Conservation (phyloP, 2,329 filamentous ascomycete species). For the Cercospora sp. region DNA sequence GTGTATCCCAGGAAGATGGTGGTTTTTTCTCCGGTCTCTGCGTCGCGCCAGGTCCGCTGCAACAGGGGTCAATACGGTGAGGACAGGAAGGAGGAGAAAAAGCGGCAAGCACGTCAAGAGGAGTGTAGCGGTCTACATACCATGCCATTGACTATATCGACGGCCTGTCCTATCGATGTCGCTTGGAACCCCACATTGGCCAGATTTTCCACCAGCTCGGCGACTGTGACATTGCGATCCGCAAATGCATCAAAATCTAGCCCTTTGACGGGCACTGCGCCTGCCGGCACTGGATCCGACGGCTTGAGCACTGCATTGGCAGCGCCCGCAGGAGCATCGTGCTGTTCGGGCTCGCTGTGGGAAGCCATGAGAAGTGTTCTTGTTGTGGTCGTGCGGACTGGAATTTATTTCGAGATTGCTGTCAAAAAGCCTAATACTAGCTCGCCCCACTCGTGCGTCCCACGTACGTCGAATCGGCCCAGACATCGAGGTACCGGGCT, state of each 20-base stretch:
- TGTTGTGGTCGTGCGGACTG: constrained; percentile 5
- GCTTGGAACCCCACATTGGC: constrained; percentile 83
- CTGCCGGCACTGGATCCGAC: constrained; percentile 77
- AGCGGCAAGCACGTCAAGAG: not conserved
- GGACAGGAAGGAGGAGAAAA: constrained; percentile 8
- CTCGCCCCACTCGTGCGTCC: not conserved
- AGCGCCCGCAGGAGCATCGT: constrained; percentile 46
- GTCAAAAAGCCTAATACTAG: constrained; percentile 8
- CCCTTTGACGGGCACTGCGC: constrained; percentile 79
- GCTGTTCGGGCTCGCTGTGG: constrained; percentile 33
- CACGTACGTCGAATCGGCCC: constrained; percentile 3
- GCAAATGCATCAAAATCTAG: constrained; percentile 87
- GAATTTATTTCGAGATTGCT: constrained; percentile 12
- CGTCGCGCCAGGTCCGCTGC: constrained; percentile 76
- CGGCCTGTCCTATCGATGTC: constrained; percentile 78
- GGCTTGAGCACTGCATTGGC: constrained; percentile 81
- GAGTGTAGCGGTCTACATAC: constrained; percentile 51
- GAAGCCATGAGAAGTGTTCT: constrained; percentile 23
- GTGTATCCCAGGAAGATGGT: constrained; percentile 98
- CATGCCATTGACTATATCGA: constrained; percentile 94
- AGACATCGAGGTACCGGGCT: constrained; percentile 9
- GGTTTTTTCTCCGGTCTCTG: constrained; percentile 74
- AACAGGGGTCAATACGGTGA: constrained; percentile 2
- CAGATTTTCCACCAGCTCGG: constrained; percentile 81
- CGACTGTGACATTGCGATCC: constrained; percentile 73